Base-by-base conservation (phyloP, 164 flowering plant genomes). In the Nymphaea thermarum region DNA sequence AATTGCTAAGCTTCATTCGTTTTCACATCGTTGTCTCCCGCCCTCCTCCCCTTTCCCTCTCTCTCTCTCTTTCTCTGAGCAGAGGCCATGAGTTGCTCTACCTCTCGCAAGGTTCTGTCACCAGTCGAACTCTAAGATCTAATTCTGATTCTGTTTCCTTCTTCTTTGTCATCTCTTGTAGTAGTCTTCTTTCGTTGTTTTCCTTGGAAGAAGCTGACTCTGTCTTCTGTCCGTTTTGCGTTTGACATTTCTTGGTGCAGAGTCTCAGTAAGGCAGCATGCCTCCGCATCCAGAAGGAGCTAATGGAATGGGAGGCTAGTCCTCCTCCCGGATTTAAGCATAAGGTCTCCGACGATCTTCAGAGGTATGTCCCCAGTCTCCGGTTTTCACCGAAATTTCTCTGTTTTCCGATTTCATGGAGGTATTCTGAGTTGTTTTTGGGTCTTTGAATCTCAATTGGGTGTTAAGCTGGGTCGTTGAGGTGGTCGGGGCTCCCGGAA, bases 241-340 rank as follows among this genome's bases (percentile, higher is more conserved):
- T 4, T 12, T 47, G 7, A 6, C 6, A 2, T 47, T 47, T 5
- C 5, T 45, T 45, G 53, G 15, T 43, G 36, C 71, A 87, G 93
- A 78, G 80, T 47, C 71, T 91, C 75, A 91, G 95, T 75, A 91
- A 88, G 85, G 86, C 88, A 75, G 95, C 97, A 18, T 74, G 83
- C 76, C 86, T 84, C 72, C 83, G 97, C 45, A 86, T 91, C 44
- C 95, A 91, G 77, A 91, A 88, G 65, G 97, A 91, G 81, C 84
- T 91, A 14, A 80, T 80, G 25, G 97, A 91, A 78, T 91, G 97
- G 97, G 95, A 91, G 79, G 80, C 85, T 73, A 87, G 89, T 77
- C 95, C 97, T 42, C 97, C 93, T 3, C 51, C 82, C 3, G 95
- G 95, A 10, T 91, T 91, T 81, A 86, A 86, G 57, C 91, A 85